A percentile compares a stretch with the other conserved stretches of the same genome.
These are phyloP conservation scores for Gynochthodes officinalis DNA, from an alignment of 257 asterid genomes.

Conservation along the genomic window DNA sequence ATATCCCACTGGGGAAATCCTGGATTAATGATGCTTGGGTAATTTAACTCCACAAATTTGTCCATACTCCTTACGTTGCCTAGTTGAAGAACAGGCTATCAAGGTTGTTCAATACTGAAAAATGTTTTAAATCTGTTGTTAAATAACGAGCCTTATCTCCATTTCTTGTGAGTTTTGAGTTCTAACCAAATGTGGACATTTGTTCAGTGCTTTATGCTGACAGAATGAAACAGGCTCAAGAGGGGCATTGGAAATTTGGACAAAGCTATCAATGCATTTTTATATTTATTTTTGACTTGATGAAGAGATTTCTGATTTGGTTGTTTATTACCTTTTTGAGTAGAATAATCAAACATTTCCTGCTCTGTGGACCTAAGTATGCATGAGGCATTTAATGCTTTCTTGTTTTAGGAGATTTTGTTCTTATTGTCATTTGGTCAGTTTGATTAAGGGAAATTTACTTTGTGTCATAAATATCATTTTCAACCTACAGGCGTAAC, in stretches of 20 bases:
- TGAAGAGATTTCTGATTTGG: neutral
- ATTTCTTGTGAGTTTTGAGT: neutral
- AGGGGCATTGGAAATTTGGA: neutral
- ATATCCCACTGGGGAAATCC: too few relatives aligned
- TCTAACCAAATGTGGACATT: too few relatives aligned
- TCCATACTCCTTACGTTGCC: neutral
- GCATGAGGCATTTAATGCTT: neutral
- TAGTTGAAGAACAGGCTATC: neutral
- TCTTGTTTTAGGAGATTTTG: neutral
- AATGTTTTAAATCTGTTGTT: neutral
- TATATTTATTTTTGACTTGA: neutral
- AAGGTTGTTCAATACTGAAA: neutral
- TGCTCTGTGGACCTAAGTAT: neutral
- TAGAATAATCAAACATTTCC: neutral
- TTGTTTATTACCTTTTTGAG: neutral
- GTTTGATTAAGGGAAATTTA: neutral
- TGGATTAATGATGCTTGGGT: neutral
- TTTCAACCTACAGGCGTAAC: neutral
- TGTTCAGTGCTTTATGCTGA: neutral
- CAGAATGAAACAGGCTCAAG: neutral
- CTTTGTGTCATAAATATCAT: neutral
- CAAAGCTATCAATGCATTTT: neutral
- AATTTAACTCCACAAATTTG: neutral
- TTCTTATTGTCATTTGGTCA: neutral
- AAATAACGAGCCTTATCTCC: neutral